Percentiles rank a stretch among this genome's conserved stretches.
Conservation (phyloP, 805 yeast species). For the Wickerhamomyces subpelliculosus region DNA sequence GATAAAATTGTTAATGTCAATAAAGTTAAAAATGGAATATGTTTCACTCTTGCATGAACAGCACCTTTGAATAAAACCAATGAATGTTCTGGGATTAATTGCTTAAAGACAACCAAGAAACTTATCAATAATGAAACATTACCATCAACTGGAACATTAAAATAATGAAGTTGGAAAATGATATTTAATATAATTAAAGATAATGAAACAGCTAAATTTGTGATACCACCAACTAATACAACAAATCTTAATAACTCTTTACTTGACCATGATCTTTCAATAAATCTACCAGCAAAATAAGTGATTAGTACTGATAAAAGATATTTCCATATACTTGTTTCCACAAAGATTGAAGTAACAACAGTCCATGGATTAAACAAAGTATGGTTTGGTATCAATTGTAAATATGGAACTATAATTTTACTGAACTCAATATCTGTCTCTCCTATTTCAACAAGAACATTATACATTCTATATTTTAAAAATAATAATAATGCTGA, state of each 20-base stretch:
- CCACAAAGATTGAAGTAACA: slow-evolving; percentile 57
- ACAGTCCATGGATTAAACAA: slow-evolving; percentile 60
- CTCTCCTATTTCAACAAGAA: slow-evolving; percentile 12
- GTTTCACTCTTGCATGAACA: slow-evolving; percentile 50
- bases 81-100: slow-evolving; percentile 56
- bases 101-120: slow-evolving; percentile 58
- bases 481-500: slow-evolving; percentile 36
- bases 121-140: slow-evolving; percentile 50
- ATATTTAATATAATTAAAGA: slow-evolving; percentile 21
- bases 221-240: slow-evolving; percentile 38
- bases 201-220: slow-evolving; percentile 37
- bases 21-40: slow-evolving; percentile 46
- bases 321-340: slow-evolving; percentile 41
- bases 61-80: slow-evolving; percentile 40
- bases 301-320: slow-evolving; percentile 41
- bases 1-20: slow-evolving; percentile 23
- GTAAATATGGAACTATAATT: slow-evolving; percentile 49
- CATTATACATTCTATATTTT: slow-evolving; percentile 30
- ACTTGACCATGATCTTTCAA: slow-evolving; percentile 61
- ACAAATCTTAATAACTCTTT: slow-evolving; percentile 44
- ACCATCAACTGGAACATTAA: slow-evolving; percentile 43
- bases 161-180: slow-evolving; percentile 17
- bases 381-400: slow-evolving; percentile 54
- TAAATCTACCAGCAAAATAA: slow-evolving; percentile 53
- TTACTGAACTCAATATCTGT: slow-evolving; percentile 28